These are phyloP conservation scores for Apostasia shenzhenica DNA, from an alignment of 106 monocot genomes.

Conservation along the genomic window DNA sequence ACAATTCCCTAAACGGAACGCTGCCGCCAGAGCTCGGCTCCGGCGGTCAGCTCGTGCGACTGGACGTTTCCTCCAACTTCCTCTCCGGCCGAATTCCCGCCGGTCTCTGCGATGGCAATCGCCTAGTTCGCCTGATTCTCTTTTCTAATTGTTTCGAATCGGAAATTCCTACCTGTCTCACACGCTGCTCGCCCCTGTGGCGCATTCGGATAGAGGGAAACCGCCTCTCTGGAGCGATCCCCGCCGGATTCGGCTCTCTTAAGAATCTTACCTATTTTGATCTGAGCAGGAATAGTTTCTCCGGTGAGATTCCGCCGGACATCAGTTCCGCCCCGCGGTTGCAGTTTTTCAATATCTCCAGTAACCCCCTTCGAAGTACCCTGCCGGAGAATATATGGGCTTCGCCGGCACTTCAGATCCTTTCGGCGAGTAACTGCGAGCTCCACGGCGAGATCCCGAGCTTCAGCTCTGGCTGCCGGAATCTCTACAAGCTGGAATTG, in stretches of 20 bases:
- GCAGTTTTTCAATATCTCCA: conserved; percentile 65
- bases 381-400: conserved; percentile 52
- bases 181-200: conserved; percentile 64
- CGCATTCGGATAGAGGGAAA: conserved; percentile 67
- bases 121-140: conserved; percentile 77
- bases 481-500: conserved; percentile 69
- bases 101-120: conserved; percentile 53
- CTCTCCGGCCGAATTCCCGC: conserved; percentile 65
- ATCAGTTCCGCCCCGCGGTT: conserved; percentile 35
- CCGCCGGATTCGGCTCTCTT: conserved; percentile 61
- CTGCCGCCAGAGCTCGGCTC: conserved; percentile 62
- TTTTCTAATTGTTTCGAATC: conserved; percentile 81
- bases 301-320: conserved; percentile 56
- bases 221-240: conserved; percentile 54
- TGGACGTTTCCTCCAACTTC: conserved; percentile 87
- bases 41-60: conserved; percentile 44
- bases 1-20: conserved; percentile 74
- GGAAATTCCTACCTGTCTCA: conserved; percentile 40
- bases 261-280: conserved; percentile 82
- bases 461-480: conserved; percentile 56
- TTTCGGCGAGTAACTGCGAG: conserved; percentile 59
- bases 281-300: conserved; percentile 67
- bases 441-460: conserved; percentile 46
- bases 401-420: conserved; percentile 46
- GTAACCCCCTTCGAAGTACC: conserved; percentile 37